Base-by-base conservation (phyloP, 2,329 filamentous ascomycete genomes). In the Penicillium sp. region DNA sequence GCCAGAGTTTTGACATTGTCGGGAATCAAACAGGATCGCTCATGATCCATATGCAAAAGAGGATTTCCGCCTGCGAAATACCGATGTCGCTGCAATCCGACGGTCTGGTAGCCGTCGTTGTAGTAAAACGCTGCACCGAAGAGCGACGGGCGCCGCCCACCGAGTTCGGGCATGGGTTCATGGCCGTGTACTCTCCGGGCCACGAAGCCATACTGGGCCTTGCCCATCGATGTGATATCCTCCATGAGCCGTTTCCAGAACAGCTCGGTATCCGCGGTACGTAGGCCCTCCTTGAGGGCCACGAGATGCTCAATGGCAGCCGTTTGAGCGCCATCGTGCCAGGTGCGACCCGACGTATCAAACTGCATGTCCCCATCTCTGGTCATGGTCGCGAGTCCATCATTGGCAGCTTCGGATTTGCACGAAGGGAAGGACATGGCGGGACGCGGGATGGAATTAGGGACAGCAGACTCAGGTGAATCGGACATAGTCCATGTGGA, bases 21-120 rank as follows among this genome's bases (percentile, higher is more conserved):
- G 0, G 84, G 81, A 20, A 88, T 81, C 49, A 87, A 68, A 63
- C 86, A 84, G 44, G 86, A 81, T 65, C 87, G 86, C 70, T 87
- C 83, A 63, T 87, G 81, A 57, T 80, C 81, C 84, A 88, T 87
- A 63, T 85, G 79, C 31, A 79, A 78, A 66, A 84, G 84, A 4
- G 84, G 83, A 54, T 82, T 81, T 23, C 77, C 81, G 57, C 83
- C 84, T 32, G 82, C 79, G 58, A 82, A 78, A 66, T 84, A 86
- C 55, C 81, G 81, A 69, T 86, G 78, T 53, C 78, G 77, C 57
- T 81, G 72, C 44, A 82, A 75, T 23, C 76, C 72, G 53, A 76
- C 74, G 44, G 70, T 72, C 47, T 76, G 75, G 43, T 74, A 72
- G 25, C 80, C 82, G 58, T 83, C 79, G 59, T 84, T 81, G 68